These are phyloP conservation scores for Phaffomyces antillensis DNA, from an alignment of 805 yeast species.

Conservation along the genomic window DNA sequence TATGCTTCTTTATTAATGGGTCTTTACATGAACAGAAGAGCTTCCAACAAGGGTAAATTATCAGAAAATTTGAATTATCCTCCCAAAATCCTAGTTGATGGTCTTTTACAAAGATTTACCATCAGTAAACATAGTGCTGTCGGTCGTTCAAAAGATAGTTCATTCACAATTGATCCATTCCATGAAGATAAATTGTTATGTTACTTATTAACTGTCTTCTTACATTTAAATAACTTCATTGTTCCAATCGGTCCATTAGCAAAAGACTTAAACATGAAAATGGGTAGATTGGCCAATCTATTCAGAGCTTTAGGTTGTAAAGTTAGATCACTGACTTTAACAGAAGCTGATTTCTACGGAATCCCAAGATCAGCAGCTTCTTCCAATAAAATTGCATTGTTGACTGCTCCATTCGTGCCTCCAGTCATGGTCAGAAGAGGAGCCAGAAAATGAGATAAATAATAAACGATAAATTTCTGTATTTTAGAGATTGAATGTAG, in stretches of 20 bases:
- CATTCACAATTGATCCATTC: constrained; percentile 80
- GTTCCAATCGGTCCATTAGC: constrained; percentile 79
- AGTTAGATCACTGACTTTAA: constrained; percentile 61
- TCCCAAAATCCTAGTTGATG: constrained; percentile 67
- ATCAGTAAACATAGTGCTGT: constrained; percentile 53
- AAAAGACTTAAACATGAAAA: constrained; percentile 74
- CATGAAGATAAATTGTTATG: constrained; percentile 83
- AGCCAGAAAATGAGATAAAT: constrained; percentile 22
- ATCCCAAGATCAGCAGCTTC: constrained; percentile 53
- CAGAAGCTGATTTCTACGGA: constrained; percentile 71
- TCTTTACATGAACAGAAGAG: constrained; percentile 66
- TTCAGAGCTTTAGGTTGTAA: constrained; percentile 79
- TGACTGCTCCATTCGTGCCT: constrained; percentile 82
- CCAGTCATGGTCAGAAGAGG: constrained; percentile 77
- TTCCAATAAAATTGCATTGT: constrained; percentile 69
- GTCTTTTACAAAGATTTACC: constrained; percentile 66
- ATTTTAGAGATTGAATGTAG: background rate
- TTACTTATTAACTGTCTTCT: constrained; percentile 60
- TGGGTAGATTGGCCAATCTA: constrained; percentile 59
- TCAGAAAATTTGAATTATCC: constrained; percentile 58
- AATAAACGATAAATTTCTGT: background rate
- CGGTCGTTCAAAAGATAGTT: constrained; percentile 69
- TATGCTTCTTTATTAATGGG: constrained; percentile 78
- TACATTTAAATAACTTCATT: constrained; percentile 70
- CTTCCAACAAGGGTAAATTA: constrained; percentile 50